Percentiles rank a stretch among this genome's conserved stretches.
These are phyloP conservation scores for Rosa hybrid DNA, from an alignment of 331 rosid genomes.

Conservation along the genomic window DNA sequence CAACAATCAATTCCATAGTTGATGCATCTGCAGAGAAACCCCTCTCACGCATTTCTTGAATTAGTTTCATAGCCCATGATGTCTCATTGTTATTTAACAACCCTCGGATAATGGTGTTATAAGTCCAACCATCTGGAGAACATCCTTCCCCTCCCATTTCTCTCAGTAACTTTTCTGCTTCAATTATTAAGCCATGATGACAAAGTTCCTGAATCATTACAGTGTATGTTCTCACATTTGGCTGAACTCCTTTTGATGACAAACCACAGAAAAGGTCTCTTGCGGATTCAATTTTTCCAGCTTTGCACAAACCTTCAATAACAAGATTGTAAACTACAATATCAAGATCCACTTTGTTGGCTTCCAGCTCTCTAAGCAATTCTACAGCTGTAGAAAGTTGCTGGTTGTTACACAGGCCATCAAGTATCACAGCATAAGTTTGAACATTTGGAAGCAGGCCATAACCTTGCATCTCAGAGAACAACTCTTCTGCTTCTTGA, in stretches of 20 bases:
- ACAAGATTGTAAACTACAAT: not conserved
- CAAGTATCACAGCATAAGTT: too few species aligned
- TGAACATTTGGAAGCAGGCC: too few species aligned
- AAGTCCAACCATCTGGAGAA: not conserved
- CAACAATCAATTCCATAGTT: not conserved
- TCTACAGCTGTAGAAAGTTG: too few species aligned
- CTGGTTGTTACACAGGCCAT: too few species aligned
- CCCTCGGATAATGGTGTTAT: not conserved
- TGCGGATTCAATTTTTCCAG: not conserved
- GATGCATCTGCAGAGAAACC: not conserved
- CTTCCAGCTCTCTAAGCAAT: not conserved
- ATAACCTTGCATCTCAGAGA: too few species aligned
- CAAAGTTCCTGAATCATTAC: not conserved
- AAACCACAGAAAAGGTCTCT: not conserved
- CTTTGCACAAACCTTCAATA: not conserved
- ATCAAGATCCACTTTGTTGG: not conserved
- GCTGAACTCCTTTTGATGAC: not conserved
- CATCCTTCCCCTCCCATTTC: not conserved
- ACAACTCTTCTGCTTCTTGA: too few species aligned
- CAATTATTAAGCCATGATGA: not conserved
- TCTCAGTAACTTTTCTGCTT: not conserved
- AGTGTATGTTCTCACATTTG: not conserved
- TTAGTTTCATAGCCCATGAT: not conserved
- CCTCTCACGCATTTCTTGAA: not conserved
- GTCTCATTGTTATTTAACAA: not conserved